Evolutionary conservation across 1,284 basidiomycete species (phyloP).

Genomic region (Vanrija pseudolonga): DNA sequence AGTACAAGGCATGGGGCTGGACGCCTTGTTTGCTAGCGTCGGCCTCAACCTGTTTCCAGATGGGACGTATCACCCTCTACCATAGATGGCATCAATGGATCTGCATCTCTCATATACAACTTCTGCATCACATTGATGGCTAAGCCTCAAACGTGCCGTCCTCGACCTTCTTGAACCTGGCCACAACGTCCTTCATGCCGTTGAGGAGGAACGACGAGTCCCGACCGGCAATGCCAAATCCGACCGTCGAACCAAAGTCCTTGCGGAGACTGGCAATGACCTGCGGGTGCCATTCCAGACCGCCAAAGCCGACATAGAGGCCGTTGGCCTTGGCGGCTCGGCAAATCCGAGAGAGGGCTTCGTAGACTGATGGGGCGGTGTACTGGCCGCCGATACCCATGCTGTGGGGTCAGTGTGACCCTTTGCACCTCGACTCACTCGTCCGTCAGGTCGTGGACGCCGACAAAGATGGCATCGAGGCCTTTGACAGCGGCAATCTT

Average conservation of each 20-base stretch:
- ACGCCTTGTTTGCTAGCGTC: too few relatives aligned
- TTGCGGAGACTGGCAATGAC: slow-evolving; percentile 1
- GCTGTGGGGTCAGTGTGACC: too few relatives aligned
- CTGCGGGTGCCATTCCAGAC: slow-evolving; percentile 2
- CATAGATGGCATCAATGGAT: too few relatives aligned
- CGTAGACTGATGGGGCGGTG: slow-evolving; percentile 7
- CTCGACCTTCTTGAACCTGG: too few relatives aligned
- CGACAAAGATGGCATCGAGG: slow-evolving; percentile 20
- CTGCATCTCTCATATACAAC: too few relatives aligned
- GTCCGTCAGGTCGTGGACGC: slow-evolving; percentile 23
- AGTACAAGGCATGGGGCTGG: too few relatives aligned
- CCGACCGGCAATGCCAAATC: slow-evolving; percentile 3
- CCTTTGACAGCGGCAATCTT: slow-evolving; percentile 40
- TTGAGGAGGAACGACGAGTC: not conserved
- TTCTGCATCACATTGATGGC: too few relatives aligned
- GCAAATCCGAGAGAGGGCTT: slow-evolving; percentile 10
- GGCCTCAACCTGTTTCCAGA: too few relatives aligned
- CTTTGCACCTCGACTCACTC: not conserved
- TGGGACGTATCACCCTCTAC: too few relatives aligned
- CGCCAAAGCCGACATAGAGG: slow-evolving; percentile 7
- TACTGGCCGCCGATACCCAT: slow-evolving; percentile 14
- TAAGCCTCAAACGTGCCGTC: too few relatives aligned
- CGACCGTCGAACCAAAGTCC: not conserved
- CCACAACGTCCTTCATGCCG: not conserved
- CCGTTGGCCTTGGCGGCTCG: slow-evolving; percentile 6